Evolutionary conservation across 495 filamentous ascomycete species (phyloP).

Genomic region (Talaromyces trachyspermus): DNA sequence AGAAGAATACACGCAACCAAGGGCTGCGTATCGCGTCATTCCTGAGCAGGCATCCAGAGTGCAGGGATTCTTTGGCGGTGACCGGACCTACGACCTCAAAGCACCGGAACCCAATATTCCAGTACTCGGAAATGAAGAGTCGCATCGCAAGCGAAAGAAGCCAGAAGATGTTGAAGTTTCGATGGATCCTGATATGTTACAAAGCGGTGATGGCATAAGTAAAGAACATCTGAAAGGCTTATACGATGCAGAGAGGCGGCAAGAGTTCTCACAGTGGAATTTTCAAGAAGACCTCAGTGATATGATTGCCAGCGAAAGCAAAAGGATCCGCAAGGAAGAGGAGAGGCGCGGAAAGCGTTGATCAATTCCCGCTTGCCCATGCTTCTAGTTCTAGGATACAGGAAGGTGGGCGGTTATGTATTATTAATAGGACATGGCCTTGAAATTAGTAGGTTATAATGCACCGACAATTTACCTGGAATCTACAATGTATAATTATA

Average conservation of each 20-base stretch:
- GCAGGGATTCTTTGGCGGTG: constrained; percentile 92
- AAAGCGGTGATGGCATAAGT: constrained; percentile 59
- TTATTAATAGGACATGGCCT: too few species aligned
- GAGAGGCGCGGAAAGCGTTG: constrained; percentile 53
- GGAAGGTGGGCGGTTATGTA: too few species aligned
- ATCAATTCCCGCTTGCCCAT: too few species aligned
- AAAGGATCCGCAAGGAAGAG: constrained; percentile 79
- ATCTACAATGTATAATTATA: too few species aligned
- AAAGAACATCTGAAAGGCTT: constrained; percentile 59
- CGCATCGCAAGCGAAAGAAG: constrained; percentile 81
- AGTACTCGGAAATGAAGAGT: constrained; percentile 75
- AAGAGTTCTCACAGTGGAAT: constrained; percentile 63
- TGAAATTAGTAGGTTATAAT: too few species aligned
- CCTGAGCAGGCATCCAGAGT: constrained; percentile 77
- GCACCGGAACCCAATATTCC: constrained; percentile 46
- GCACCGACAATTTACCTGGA: too few species aligned
- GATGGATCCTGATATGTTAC: constrained; percentile 73
- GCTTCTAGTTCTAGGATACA: too few species aligned
- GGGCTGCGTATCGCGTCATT: constrained; percentile 80
- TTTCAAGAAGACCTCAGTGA: constrained; percentile 92
- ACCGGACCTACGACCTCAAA: constrained; percentile 82
- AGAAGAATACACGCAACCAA: constrained; percentile 67
- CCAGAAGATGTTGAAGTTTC: constrained; percentile 91
- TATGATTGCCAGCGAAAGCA: constrained; percentile 95
- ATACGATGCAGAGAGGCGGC: constrained; percentile 71